Percentiles rank a stretch among this genome's conserved stretches.
phyloP scores from a whole-genome alignment of 371 early-diverging fungal genomes.

The Mortierella sp. region DNA sequence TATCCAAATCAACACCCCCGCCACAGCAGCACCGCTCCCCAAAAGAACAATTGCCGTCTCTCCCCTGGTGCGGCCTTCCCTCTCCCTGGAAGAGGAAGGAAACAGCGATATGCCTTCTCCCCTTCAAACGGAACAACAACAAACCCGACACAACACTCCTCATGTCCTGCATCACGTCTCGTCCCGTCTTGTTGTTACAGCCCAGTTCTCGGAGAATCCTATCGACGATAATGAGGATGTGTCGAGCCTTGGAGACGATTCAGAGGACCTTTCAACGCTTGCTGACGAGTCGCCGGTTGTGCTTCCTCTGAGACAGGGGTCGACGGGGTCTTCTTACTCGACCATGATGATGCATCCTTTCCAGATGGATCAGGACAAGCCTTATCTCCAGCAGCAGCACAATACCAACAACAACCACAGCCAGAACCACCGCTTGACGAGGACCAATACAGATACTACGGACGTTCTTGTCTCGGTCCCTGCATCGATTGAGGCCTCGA shows the following conservation, averaged over 20 bases:
- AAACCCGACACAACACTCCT: constrained; percentile 12
- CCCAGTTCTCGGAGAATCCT: constrained; percentile 21
- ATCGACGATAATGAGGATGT: constrained; percentile 24
- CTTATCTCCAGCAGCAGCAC: constrained; percentile 1
- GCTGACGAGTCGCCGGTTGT: background rate
- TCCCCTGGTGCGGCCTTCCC: constrained; percentile 15
- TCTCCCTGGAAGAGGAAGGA: constrained; percentile 24
- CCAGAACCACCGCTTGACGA: constrained; percentile 16
- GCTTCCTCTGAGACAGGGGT: background rate
- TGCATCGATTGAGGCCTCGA: constrained; percentile 34
- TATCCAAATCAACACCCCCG: background rate
- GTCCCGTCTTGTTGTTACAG: constrained; percentile 12
- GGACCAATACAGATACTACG: constrained; percentile 41
- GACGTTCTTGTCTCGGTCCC: constrained; percentile 41
- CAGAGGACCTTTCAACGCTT: constrained; percentile 13
- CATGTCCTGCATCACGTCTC: constrained; percentile 11
- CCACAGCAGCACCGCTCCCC: background rate
- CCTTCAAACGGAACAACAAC: background rate
- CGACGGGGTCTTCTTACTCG: background rate
- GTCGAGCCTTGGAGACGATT: constrained; percentile 25
- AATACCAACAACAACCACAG: background rate
- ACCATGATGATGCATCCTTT: background rate
- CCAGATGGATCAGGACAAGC: background rate
- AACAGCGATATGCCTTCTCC: constrained; percentile 28
- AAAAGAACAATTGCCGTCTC: constrained; percentile 26